Percentiles rank a stretch among this genome's conserved stretches.
These are phyloP conservation scores for Collybiopsis luxurians DNA, from an alignment of 768 basidiomycete species.

Conservation along the genomic window DNA sequence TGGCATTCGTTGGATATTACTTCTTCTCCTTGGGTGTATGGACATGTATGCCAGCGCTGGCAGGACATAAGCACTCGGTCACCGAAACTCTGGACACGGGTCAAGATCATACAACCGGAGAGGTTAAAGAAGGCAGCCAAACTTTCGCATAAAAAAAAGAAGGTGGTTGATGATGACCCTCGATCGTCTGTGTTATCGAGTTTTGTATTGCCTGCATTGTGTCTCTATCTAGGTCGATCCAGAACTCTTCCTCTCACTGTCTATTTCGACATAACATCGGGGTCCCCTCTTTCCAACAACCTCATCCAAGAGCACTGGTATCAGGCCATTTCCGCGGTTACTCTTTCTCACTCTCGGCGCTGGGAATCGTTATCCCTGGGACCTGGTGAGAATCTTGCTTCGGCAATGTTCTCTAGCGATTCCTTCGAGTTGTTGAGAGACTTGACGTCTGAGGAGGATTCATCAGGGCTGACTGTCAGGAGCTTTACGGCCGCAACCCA, in stretches of 20 bases:
- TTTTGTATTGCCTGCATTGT: not conserved
- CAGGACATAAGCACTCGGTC: not conserved
- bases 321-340: not conserved
- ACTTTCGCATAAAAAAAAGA: too few species aligned
- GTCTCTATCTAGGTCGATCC: not conserved
- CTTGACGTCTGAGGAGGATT: not conserved
- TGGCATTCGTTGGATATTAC: not conserved
- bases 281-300: not conserved
- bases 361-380: not conserved
- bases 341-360: not conserved
- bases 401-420: not conserved
- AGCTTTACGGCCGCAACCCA: not conserved
- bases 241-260: not conserved
- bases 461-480: not conserved
- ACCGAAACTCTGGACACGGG: not conserved
- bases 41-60: not conserved
- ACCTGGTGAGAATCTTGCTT: not conserved
- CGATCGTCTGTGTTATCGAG: too few species aligned
- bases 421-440: not conserved
- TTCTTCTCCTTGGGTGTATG: not conserved
- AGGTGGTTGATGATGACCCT: too few species aligned
- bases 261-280: not conserved
- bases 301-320: not conserved
- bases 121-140: not conserved
- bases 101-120: not conserved